These are phyloP conservation scores for Botrytis byssoidea DNA, from an alignment of 2,329 filamentous ascomycete genomes.

Conservation along the genomic window DNA sequence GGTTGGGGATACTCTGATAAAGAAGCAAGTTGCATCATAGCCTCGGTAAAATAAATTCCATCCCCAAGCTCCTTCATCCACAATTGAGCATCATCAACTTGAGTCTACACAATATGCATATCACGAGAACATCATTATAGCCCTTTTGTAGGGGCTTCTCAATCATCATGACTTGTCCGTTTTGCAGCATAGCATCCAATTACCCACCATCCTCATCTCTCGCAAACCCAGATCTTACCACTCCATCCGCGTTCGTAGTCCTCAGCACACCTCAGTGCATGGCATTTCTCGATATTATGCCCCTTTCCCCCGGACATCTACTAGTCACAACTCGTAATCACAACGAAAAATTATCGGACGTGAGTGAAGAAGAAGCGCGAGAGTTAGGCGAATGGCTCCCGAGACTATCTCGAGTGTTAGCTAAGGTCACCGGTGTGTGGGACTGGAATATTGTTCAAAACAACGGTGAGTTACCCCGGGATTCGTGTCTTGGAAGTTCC, in stretches of 20 bases:
- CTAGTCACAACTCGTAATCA: constrained; percentile 78
- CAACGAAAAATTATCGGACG: constrained; percentile 72
- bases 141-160: constrained; percentile 15
- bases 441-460: constrained; percentile 99
- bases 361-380: constrained; percentile 60
- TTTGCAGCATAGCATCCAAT: constrained; percentile 57
- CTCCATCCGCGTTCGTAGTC: constrained; percentile 57
- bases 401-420: constrained; percentile 69
- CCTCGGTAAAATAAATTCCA: constrained; percentile 16
- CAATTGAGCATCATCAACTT: neutral
- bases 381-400: constrained; percentile 69
- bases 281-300: constrained; percentile 92
- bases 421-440: constrained; percentile 64
- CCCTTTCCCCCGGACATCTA: constrained; percentile 78
- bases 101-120: constrained; percentile 23
- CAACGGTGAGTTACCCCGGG: constrained; percentile 57
- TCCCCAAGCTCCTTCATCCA: constrained; percentile 12
- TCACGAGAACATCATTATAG: constrained; percentile 22
- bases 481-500: constrained; percentile 6
- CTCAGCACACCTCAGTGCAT: constrained; percentile 75
- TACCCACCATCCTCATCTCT: constrained; percentile 48
- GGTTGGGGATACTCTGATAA: neutral
- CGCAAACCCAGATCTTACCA: constrained; percentile 41
- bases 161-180: constrained; percentile 50
- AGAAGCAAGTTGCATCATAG: constrained; percentile 11